Conservation (phyloP, 2,329 filamentous ascomycete species). For the Aspergillus eucalypticola region DNA sequence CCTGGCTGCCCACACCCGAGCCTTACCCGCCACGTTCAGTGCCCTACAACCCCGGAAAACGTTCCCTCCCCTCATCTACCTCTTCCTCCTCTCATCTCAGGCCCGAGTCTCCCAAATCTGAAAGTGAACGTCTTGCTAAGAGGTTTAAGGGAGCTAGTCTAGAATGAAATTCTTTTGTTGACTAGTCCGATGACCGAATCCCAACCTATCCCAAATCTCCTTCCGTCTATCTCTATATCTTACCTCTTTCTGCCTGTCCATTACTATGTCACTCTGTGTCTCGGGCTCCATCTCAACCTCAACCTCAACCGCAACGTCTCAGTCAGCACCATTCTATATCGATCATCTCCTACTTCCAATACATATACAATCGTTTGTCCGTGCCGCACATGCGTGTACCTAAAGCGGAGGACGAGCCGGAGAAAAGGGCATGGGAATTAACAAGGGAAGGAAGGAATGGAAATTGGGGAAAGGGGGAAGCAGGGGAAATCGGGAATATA, state of each 20-base stretch:
- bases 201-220: background rate
- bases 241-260: background rate
- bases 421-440: too few species aligned
- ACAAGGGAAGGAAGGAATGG: too few species aligned
- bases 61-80: slow-evolving; percentile 32
- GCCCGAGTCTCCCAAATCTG: slow-evolving; percentile 46
- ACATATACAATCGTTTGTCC: too few species aligned
- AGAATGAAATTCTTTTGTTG: slow-evolving; percentile 33
- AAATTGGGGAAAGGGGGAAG: too few species aligned
- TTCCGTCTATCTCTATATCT: slow-evolving; percentile 3
- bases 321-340: background rate
- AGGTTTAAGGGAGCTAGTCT: slow-evolving; percentile 64
- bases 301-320: background rate
- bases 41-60: slow-evolving; percentile 34
- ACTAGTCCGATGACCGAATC: slow-evolving; percentile 9
- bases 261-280: background rate
- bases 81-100: slow-evolving; percentile 13
- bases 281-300: background rate
- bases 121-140: slow-evolving; percentile 64
- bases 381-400: too few species aligned
- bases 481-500: too few species aligned
- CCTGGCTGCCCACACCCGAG: slow-evolving; percentile 46
- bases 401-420: too few species aligned
- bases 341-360: too few species aligned
- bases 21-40: slow-evolving; percentile 29